phyloP scores from a whole-genome alignment of 352 stramenopile genomes.

The Phytophthora parvispora region DNA sequence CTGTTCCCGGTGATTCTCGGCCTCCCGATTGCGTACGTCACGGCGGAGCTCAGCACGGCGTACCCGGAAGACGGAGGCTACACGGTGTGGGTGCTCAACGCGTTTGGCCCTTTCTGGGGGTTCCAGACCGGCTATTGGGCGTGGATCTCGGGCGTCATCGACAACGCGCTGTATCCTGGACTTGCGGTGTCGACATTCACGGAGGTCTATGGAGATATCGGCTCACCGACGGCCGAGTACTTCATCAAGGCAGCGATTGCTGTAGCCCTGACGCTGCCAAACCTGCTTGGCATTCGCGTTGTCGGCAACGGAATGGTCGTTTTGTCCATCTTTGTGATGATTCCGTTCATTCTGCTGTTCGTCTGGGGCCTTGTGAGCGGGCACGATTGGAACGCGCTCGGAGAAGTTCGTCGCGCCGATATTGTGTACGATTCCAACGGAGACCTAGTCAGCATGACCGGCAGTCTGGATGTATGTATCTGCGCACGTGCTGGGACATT shows the following conservation, averaged over 20 bases:
- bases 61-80: constrained; percentile 91
- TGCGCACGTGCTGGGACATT: too few species aligned
- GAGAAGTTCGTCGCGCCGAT: constrained; percentile 47
- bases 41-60: constrained; percentile 91
- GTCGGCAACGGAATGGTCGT: constrained; percentile 84
- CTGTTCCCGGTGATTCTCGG: constrained; percentile 93
- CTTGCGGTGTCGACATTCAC: constrained; percentile 66
- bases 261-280: constrained; percentile 49
- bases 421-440: constrained; percentile 44
- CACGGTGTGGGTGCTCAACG: constrained; percentile 93
- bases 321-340: constrained; percentile 91
- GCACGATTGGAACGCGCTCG: constrained; percentile 48
- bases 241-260: constrained; percentile 60
- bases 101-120: constrained; percentile 91
- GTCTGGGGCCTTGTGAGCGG: constrained; percentile 46
- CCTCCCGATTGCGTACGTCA: constrained; percentile 94
- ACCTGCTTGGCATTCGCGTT: constrained; percentile 78
- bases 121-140: constrained; percentile 86
- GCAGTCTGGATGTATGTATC: constrained; percentile 29
- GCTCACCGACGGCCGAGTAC: constrained; percentile 41
- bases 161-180: constrained; percentile 96
- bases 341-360: constrained; percentile 90
- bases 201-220: constrained; percentile 52
- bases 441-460: constrained; percentile 51
- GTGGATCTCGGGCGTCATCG: constrained; percentile 92